Conservation (phyloP, 31 red algal genomes). For the Bonnemaisonia californica region DNA sequence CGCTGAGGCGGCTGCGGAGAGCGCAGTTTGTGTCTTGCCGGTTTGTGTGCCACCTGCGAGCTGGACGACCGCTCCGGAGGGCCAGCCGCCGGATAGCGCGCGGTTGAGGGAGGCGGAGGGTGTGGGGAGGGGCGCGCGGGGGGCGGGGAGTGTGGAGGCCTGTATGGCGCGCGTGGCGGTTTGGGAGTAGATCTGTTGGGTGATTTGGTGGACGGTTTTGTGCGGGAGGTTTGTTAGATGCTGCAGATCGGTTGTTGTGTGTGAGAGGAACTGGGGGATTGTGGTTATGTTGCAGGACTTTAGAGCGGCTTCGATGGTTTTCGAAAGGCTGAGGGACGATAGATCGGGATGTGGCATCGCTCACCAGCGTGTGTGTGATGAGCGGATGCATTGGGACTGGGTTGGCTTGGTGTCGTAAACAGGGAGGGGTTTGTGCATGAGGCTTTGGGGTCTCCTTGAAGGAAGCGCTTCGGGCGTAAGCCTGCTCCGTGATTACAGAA, state of each 20-base stretch:
- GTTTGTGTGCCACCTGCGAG: constrained; percentile 27
- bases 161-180: not conserved
- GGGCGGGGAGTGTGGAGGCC: not conserved
- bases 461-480: not conserved
- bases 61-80: constrained; percentile 14
- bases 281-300: not conserved
- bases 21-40: constrained; percentile 44
- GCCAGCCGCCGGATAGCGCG: constrained; percentile 1
- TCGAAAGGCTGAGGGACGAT: not conserved
- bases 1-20: constrained; percentile 11
- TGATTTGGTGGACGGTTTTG: not conserved
- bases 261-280: constrained; percentile 11
- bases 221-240: not conserved
- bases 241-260: not conserved
- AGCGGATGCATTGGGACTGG: not conserved
- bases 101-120: constrained; percentile 11
- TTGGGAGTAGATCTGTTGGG: not conserved
- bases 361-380: not conserved
- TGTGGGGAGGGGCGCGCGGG: not conserved
- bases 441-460: not conserved
- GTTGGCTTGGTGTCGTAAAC: not conserved
- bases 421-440: no score
- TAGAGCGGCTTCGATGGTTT: not conserved
- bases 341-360: not conserved
- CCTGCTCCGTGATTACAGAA: not conserved